Evolutionary conservation across 2,329 filamentous ascomycete species (phyloP).

Genomic region (Colletotrichum lini): DNA sequence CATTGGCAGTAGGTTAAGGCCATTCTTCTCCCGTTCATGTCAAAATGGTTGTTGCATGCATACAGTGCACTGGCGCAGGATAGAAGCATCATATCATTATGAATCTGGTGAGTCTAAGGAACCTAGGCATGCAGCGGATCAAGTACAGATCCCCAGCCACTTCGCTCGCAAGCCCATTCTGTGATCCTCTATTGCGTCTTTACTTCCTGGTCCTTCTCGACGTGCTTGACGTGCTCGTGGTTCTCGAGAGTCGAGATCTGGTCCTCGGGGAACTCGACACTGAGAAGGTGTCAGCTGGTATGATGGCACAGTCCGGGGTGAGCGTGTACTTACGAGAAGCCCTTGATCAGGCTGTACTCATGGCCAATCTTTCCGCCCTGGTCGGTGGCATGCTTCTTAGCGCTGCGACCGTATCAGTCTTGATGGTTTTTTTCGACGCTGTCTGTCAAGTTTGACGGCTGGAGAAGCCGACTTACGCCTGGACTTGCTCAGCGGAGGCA

Average conservation of each 20-base stretch:
- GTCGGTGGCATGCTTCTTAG: constrained; percentile 80
- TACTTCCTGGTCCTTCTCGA: constrained; percentile 82
- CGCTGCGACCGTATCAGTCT: constrained; percentile 61
- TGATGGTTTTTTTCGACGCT: too few relatives aligned
- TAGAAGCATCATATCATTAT: constrained; percentile 30
- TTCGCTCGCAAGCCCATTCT: background rate
- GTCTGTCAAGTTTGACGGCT: background rate
- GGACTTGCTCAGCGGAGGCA: constrained; percentile 75
- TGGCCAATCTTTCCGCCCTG: constrained; percentile 89
- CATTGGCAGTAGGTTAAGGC: background rate
- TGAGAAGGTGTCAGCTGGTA: constrained; percentile 53
- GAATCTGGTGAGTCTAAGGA: constrained; percentile 17
- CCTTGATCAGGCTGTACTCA: constrained; percentile 90
- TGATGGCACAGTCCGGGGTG: background rate
- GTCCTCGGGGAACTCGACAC: constrained; percentile 80
- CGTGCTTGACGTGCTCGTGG: constrained; percentile 79
- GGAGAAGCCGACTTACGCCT: constrained; percentile 66
- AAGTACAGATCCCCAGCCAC: constrained; percentile 9
- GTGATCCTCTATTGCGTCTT: constrained; percentile 74
- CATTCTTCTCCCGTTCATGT: background rate
- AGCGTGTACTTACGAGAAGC: constrained; percentile 79
- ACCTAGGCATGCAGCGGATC: constrained; percentile 20
- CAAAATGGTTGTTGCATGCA: background rate
- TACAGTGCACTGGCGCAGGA: background rate
- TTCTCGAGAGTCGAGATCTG: constrained; percentile 75